These are phyloP conservation scores for Rehmannia glutinosa DNA, from an alignment of 257 asterid species.

Conservation along the genomic window DNA sequence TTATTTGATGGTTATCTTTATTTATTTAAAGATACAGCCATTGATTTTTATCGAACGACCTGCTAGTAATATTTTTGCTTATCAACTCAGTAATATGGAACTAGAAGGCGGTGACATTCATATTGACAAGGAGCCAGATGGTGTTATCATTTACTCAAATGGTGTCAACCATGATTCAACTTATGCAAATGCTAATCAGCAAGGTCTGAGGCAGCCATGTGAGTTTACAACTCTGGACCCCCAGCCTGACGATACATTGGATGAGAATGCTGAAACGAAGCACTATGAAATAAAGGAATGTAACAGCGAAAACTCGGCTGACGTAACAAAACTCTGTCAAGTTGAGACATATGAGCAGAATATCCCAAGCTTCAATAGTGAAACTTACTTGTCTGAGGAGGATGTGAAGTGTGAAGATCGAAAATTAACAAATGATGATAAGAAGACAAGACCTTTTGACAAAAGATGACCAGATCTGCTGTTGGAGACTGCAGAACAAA, in stretches of 20 bases:
- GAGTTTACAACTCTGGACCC: slow-evolving; percentile 26
- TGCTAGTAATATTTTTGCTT: not conserved
- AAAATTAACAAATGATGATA: slow-evolving; percentile 25
- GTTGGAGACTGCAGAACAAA: slow-evolving; percentile 47
- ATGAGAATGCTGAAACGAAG: slow-evolving; percentile 36
- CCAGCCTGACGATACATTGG: slow-evolving; percentile 21
- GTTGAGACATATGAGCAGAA: slow-evolving; percentile 25
- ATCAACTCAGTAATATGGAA: slow-evolving; percentile 39
- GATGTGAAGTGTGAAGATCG: slow-evolving; percentile 22
- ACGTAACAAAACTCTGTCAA: slow-evolving; percentile 18
- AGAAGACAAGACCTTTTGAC: slow-evolving; percentile 18
- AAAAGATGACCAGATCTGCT: slow-evolving; percentile 29
- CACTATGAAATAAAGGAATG: slow-evolving; percentile 53
- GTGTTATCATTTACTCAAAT: slow-evolving; percentile 26
- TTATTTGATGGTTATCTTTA: not conserved
- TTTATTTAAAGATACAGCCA: not conserved
- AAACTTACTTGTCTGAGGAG: slow-evolving; percentile 15
- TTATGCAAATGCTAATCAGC: slow-evolving; percentile 10
- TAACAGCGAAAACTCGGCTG: slow-evolving; percentile 34
- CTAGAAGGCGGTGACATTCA: slow-evolving; percentile 46
- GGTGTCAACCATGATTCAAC: slow-evolving; percentile 27
- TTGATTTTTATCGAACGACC: not conserved
- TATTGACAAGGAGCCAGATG: slow-evolving; percentile 56
- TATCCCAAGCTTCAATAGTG: slow-evolving; percentile 10
- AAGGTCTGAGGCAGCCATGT: slow-evolving; percentile 23